phyloP scores from a whole-genome alignment of 805 yeast genomes.

The Candida multigemmis region DNA sequence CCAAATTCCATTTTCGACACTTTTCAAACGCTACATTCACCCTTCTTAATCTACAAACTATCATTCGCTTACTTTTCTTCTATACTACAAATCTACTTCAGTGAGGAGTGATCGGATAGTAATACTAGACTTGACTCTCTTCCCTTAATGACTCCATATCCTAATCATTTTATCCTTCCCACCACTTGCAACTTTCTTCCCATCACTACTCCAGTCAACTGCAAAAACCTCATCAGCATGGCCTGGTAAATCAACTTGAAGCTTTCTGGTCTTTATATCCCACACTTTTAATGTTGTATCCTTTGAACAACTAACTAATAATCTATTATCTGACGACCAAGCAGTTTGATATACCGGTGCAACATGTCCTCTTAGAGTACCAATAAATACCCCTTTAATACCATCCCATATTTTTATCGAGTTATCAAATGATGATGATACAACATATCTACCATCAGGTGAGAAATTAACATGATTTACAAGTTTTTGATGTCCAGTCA shows the following conservation, averaged over 20 bases:
- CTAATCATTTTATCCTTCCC: conserved; percentile 94
- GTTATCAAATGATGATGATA: conserved; percentile 92
- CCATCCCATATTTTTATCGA: conserved; percentile 97
- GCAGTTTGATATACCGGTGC: conserved; percentile 97
- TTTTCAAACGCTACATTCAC: too few species aligned
- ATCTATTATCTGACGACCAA: conserved; percentile 92
- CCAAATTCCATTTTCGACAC: too few species aligned
- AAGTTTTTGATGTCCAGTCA: conserved; percentile 96
- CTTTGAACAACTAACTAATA: conserved; percentile 87
- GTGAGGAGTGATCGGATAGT: neutral
- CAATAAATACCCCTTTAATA: conserved; percentile 75
- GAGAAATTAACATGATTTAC: conserved; percentile 94
- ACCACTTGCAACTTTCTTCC: conserved; percentile 90
- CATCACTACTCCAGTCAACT: conserved; percentile 97
- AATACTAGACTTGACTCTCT: neutral
- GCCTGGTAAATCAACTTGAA: conserved; percentile 88
- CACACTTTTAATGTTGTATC: conserved; percentile 95
- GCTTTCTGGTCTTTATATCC: conserved; percentile 83
- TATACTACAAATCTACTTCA: too few species aligned
- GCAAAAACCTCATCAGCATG: conserved; percentile 94
- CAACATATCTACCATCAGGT: conserved; percentile 88
- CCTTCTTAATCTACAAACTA: too few species aligned
- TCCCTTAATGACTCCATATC: conserved; percentile 70
- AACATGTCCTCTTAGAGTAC: conserved; percentile 93
- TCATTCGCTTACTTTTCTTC: too few species aligned